Evolutionary conservation across 2,329 filamentous ascomycete species (phyloP).

Genomic region (Penicillium olsonii): DNA sequence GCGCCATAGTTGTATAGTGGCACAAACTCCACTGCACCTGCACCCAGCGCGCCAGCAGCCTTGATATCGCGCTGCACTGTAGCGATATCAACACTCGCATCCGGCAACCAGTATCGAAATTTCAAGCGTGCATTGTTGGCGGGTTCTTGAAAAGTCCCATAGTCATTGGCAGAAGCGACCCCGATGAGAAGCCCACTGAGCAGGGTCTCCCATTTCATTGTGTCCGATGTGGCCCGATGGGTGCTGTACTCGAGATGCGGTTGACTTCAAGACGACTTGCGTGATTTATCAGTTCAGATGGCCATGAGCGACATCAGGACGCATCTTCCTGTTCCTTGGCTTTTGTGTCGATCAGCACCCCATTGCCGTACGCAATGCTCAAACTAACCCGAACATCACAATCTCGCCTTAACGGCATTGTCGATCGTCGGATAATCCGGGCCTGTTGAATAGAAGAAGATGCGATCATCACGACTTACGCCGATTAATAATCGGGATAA

Average conservation of each 20-base stretch:
- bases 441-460: background rate
- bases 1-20: constrained; percentile 44
- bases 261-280: background rate
- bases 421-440: background rate
- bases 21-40: constrained; percentile 43
- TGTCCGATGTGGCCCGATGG: background rate
- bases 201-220: background rate
- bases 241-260: background rate
- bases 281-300: background rate
- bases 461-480: background rate
- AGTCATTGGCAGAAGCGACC: background rate
- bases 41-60: constrained; percentile 33
- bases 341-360: background rate
- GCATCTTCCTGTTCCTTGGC: background rate
- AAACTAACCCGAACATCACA: background rate
- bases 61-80: constrained; percentile 35
- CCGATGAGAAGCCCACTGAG: background rate
- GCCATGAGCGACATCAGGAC: background rate
- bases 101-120: constrained; percentile 44
- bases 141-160: background rate
- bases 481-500: background rate
- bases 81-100: constrained; percentile 35
- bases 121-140: background rate
- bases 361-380: background rate
- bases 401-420: background rate